Percentiles rank a stretch among this genome's conserved stretches.
These are phyloP conservation scores for Yamadazyma kanchanaburiensis DNA, from an alignment of 1,139 yeast species.

Conservation along the genomic window DNA sequence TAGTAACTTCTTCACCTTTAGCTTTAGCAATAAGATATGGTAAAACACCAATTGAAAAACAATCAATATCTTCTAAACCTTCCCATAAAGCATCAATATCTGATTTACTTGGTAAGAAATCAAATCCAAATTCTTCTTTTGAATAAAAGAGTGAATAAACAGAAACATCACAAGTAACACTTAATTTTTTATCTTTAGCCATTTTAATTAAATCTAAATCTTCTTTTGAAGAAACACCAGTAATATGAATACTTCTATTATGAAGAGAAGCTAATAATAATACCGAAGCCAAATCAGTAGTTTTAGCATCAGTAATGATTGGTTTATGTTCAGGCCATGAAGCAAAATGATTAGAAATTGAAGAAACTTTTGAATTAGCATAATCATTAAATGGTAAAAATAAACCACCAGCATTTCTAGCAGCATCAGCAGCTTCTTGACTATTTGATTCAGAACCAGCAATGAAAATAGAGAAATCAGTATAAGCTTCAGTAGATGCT, in stretches of 20 bases:
- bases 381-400: slow-evolving; percentile 79
- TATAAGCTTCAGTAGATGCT: slow-evolving; percentile 60
- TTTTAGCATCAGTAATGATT: slow-evolving; percentile 87
- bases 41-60: slow-evolving; percentile 80
- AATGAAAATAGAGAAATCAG: slow-evolving; percentile 79
- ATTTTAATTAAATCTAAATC: slow-evolving; percentile 82
- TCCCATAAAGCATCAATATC: slow-evolving; percentile 87
- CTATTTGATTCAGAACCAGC: slow-evolving; percentile 79
- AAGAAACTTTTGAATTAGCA: slow-evolving; percentile 64
- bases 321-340: slow-evolving; percentile 86
- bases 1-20: slow-evolving; percentile 53
- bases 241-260: slow-evolving; percentile 81
- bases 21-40: slow-evolving; percentile 73
- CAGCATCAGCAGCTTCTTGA: slow-evolving; percentile 57
- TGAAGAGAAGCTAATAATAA: slow-evolving; percentile 86
- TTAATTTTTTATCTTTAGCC: slow-evolving; percentile 78
- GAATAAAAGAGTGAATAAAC: slow-evolving; percentile 76
- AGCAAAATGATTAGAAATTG: slow-evolving; percentile 75
- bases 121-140: slow-evolving; percentile 58
- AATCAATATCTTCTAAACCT: slow-evolving; percentile 68
- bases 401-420: slow-evolving; percentile 71
- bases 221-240: slow-evolving; percentile 77
- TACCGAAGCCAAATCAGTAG: slow-evolving; percentile 89
- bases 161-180: slow-evolving; percentile 88
- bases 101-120: slow-evolving; percentile 71